Percentiles rank a stretch among this genome's conserved stretches.
Evolutionary conservation across 805 yeast species (phyloP).

Genomic region (Sungouiozyma ichnusensis): DNA sequence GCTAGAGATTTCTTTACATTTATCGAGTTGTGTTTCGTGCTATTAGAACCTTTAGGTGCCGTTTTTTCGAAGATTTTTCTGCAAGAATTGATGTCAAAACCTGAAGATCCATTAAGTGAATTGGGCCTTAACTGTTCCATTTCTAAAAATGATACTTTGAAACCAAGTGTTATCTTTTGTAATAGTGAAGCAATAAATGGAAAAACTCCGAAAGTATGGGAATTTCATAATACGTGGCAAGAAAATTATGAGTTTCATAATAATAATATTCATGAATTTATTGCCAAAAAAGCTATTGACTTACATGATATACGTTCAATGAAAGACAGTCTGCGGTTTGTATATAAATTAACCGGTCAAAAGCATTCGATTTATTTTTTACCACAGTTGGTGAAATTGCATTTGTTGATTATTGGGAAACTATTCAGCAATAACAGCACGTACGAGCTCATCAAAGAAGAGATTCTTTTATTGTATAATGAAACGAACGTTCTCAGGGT

Average conservation of each 20-base stretch:
- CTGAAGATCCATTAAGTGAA: constrained; percentile 20
- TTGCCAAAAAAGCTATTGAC: background rate
- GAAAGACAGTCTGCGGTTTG: background rate
- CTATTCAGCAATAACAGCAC: background rate
- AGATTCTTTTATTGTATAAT: constrained; percentile 17
- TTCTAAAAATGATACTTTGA: background rate
- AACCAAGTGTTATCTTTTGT: background rate
- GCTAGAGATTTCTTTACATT: no score
- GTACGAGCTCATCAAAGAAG: constrained; percentile 8
- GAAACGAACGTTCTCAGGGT: constrained; percentile 11
- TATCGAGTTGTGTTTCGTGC: no score
- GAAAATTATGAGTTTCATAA: background rate
- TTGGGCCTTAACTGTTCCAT: constrained; percentile 15
- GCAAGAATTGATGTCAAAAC: constrained; percentile 9
- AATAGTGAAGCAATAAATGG: background rate
- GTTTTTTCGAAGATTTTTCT: no score
- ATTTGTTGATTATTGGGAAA: constrained; percentile 18
- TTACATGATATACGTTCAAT: background rate
- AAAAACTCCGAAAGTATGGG: background rate
- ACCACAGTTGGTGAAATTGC: constrained; percentile 12
- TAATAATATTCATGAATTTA: background rate
- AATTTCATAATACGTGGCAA: background rate
- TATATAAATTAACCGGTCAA: background rate
- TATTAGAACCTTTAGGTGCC: no score
- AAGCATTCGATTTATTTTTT: constrained; percentile 5